Evolutionary conservation across 2,329 filamentous ascomycete species (phyloP).

Genomic region (Aureobasidium melanogenum): DNA sequence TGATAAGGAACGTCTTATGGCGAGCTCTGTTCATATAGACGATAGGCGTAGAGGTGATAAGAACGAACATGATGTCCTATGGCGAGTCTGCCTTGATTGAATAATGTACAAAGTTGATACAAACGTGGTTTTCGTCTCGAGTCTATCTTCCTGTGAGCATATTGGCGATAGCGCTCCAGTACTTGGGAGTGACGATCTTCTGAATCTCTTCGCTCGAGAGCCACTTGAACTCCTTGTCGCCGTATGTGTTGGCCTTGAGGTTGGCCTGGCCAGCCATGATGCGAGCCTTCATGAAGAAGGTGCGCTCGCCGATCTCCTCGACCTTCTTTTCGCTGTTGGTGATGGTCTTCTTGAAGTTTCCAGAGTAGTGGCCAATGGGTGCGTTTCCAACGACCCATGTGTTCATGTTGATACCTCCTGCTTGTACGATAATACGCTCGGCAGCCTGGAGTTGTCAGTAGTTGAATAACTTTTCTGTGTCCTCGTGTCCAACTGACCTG

Average conservation of each 20-base stretch:
- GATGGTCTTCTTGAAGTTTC: conserved; percentile 39
- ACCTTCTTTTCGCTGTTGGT: conserved; percentile 21
- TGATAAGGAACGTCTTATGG: neutral
- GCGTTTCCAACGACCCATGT: conserved; percentile 93
- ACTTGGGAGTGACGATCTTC: conserved; percentile 54
- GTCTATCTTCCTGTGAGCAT: conserved; percentile 69
- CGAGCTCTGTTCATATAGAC: neutral
- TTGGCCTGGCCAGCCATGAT: conserved; percentile 97
- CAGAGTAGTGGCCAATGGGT: conserved; percentile 71
- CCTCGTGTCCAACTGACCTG: conserved; percentile 52
- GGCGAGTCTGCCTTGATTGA: neutral
- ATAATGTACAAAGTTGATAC: conserved; percentile 9
- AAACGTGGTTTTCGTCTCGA: neutral
- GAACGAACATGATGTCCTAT: neutral
- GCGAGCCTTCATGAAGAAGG: conserved; percentile 90
- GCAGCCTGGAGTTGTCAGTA: conserved; percentile 56
- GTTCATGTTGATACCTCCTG: conserved; percentile 93
- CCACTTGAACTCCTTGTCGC: conserved; percentile 82
- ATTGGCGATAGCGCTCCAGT: conserved; percentile 68
- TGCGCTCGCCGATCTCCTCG: conserved; percentile 61
- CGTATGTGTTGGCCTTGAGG: conserved; percentile 60
- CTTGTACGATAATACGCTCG: conserved; percentile 64
- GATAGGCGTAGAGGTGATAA: too few relatives aligned
- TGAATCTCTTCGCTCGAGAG: conserved; percentile 80
- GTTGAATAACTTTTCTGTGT: neutral